A percentile compares a stretch with the other conserved stretches of the same genome.
These are phyloP conservation scores for Phytopythium boreale DNA, from an alignment of 352 stramenopile species.

Conservation along the genomic window DNA sequence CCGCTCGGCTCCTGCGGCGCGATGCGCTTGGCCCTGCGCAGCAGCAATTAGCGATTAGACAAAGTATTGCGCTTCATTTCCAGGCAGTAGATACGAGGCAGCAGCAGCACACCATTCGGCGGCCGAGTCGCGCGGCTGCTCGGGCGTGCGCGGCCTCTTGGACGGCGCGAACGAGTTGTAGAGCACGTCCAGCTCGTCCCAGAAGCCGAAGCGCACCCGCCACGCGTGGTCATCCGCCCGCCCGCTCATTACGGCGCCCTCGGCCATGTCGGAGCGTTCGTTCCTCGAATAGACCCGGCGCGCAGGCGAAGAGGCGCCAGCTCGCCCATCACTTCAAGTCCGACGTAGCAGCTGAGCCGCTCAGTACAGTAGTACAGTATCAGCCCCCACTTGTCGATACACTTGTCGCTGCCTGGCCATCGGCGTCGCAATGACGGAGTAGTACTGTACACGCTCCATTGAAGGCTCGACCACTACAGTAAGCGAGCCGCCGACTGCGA, in stretches of 20 bases:
- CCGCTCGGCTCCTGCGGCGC: slow-evolving; percentile 27
- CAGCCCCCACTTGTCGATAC: background rate
- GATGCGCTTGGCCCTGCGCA: slow-evolving; percentile 32
- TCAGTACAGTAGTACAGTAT: background rate
- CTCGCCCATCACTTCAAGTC: background rate
- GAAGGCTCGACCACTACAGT: background rate
- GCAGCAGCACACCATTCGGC: slow-evolving; percentile 35
- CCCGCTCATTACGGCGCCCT: background rate
- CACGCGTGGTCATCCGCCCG: slow-evolving; percentile 22
- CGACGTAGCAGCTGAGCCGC: background rate
- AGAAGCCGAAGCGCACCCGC: slow-evolving; percentile 61
- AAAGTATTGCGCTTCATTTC: background rate
- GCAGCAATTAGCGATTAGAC: background rate
- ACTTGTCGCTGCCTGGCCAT: background rate
- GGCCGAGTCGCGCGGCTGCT: slow-evolving; percentile 16
- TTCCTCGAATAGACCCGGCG: background rate
- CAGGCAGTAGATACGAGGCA: too few species aligned
- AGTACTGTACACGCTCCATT: background rate
- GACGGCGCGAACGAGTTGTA: slow-evolving; percentile 36
- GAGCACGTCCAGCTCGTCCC: slow-evolving; percentile 46
- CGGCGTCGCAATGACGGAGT: background rate
- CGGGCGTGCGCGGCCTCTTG: slow-evolving; percentile 45
- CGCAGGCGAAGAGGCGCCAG: background rate
- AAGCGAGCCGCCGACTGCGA: background rate
- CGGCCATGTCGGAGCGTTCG: too few species aligned